Conservation (phyloP, 352 stramenopile species). For the Aphanomyces stellatus region DNA sequence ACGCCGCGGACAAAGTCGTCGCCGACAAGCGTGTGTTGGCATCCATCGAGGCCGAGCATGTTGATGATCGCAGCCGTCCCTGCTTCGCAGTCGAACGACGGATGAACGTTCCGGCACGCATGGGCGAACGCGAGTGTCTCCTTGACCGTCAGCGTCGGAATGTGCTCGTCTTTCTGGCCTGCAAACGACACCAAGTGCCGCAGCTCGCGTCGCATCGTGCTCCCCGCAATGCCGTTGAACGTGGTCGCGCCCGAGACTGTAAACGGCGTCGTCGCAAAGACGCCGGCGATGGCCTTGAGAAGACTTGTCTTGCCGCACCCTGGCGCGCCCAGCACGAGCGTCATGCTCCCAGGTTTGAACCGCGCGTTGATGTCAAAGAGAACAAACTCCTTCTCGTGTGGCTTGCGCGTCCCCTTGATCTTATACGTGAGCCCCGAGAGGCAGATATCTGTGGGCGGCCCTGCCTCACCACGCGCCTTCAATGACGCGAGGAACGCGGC, state of each 20-base stretch:
- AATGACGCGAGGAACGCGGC: background rate
- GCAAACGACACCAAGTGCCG: constrained; percentile 44
- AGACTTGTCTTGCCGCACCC: constrained; percentile 41
- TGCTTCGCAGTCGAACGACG: background rate
- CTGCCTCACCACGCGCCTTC: background rate
- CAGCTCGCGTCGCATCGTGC: constrained; percentile 20
- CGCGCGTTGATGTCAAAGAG: constrained; percentile 20
- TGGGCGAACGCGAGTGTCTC: constrained; percentile 51
- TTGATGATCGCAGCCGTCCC: constrained; percentile 32
- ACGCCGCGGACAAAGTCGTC: constrained; percentile 16
- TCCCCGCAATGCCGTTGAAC: constrained; percentile 31
- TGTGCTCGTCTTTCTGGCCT: constrained; percentile 38
- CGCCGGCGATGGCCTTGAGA: constrained; percentile 18
- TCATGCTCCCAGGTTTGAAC: constrained; percentile 32
- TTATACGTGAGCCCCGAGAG: background rate
- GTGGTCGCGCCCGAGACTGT: constrained; percentile 33
- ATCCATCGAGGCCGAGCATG: constrained; percentile 32
- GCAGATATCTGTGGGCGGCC: background rate
- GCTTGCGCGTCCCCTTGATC: background rate
- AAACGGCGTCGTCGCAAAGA: constrained; percentile 16
- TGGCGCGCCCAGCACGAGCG: constrained; percentile 57
- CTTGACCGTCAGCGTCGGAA: constrained; percentile 40
- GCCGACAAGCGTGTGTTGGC: constrained; percentile 15
- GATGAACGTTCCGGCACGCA: constrained; percentile 36
- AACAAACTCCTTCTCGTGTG: constrained; percentile 9